Percentiles rank a stretch among this genome's conserved stretches.
phyloP scores from a whole-genome alignment of 1,284 basidiomycete species.

The Fistulinella cinereoalba region DNA sequence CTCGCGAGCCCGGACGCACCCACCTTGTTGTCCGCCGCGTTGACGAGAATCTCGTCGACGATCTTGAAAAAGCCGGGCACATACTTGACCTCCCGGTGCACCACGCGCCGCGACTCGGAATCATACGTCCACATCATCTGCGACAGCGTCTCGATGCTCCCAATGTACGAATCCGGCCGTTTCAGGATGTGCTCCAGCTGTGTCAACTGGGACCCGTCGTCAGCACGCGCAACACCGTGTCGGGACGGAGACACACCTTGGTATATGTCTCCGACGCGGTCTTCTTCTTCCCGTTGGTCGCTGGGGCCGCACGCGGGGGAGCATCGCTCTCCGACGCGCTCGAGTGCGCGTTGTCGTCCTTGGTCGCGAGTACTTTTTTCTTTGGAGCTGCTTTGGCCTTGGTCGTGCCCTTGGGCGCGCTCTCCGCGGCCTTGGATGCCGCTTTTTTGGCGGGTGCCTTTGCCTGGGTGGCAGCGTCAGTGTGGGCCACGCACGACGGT shows the following conservation, averaged over 20 bases:
- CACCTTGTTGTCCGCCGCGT: constrained; percentile 99
- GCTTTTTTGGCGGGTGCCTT: constrained; percentile 37
- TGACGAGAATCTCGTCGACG: constrained; percentile 98
- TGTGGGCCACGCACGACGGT: constrained; percentile 5
- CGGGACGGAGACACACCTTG: constrained; percentile 56
- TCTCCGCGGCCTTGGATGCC: constrained; percentile 38
- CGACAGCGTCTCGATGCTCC: constrained; percentile 83
- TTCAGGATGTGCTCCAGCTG: constrained; percentile 97
- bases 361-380: constrained; percentile 69
- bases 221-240: constrained; percentile 4
- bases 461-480: constrained; percentile 25
- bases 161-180: constrained; percentile 98
- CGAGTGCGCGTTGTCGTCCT: constrained; percentile 55
- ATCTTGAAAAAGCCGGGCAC: constrained; percentile 99
- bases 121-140: constrained; percentile 93
- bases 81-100: constrained; percentile 80
- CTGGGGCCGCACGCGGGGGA: constrained; percentile 34
- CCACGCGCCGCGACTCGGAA: constrained; percentile 75
- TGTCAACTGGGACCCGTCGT: constrained; percentile 60
- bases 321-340: constrained; percentile 41
- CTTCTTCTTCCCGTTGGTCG: constrained; percentile 62
- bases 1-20: constrained; percentile 12
- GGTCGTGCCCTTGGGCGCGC: constrained; percentile 39
- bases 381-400: constrained; percentile 51
- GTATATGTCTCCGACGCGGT: constrained; percentile 90